Percentiles rank a stretch among this genome's conserved stretches.
phyloP scores from a whole-genome alignment of 768 basidiomycete species.

The Termitomyces sp. region DNA sequence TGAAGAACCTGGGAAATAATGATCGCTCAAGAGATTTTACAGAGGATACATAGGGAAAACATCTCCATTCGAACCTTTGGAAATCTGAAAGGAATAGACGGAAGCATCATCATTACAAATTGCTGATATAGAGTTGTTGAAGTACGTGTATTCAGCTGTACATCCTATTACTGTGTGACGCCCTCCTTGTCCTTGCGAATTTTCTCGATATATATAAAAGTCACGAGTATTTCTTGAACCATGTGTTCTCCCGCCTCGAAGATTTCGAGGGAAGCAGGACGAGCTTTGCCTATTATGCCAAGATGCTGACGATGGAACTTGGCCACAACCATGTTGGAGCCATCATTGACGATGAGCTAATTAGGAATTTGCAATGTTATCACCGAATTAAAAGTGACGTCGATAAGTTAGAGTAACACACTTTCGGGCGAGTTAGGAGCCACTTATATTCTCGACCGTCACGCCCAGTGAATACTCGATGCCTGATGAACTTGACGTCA shows the following conservation, averaged over 20 bases:
- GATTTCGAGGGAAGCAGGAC: slow-evolving; percentile 16
- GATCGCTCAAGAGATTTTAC: neutral
- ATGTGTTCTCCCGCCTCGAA: slow-evolving; percentile 17
- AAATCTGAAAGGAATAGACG: neutral
- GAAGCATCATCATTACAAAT: neutral
- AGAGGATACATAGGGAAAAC: no score
- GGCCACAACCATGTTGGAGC: slow-evolving; percentile 9
- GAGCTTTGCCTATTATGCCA: slow-evolving; percentile 12
- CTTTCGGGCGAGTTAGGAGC: slow-evolving; percentile 8
- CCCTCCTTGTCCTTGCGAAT: slow-evolving; percentile 15
- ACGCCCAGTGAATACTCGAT: slow-evolving; percentile 17
- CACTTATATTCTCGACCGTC: slow-evolving; percentile 20
- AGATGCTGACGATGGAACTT: slow-evolving; percentile 9
- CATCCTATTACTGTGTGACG: no score
- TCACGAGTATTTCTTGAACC: slow-evolving; percentile 21
- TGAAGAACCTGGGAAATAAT: neutral
- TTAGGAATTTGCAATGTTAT: neutral
- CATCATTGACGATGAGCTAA: slow-evolving; percentile 5
- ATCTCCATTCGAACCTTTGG: neutral
- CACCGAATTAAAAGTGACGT: neutral
- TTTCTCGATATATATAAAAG: slow-evolving; percentile 26
- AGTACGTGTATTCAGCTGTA: neutral
- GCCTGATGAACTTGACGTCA: neutral
- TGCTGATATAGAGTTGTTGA: neutral
- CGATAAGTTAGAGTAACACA: neutral